Evolutionary conservation across 768 basidiomycete species (phyloP).

Genomic region (Stropharia rugosoannulata): DNA sequence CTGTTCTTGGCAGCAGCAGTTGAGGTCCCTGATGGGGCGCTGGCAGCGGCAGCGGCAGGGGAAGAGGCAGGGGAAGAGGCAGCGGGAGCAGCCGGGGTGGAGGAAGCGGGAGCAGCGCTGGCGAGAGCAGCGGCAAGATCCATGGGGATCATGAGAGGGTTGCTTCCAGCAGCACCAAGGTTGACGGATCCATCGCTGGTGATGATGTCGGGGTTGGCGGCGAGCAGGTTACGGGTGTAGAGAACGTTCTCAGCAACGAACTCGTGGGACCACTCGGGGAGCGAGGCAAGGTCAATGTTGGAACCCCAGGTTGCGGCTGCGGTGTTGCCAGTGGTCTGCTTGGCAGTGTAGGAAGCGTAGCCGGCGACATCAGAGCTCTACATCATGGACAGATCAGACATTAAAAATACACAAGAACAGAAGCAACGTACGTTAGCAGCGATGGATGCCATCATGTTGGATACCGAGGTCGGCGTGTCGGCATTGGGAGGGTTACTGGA

Average conservation of each 20-base stretch:
- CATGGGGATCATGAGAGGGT: conserved; percentile 58
- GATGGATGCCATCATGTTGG: conserved; percentile 50
- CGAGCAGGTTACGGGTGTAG: conserved; percentile 46
- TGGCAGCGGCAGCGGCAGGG: conserved; percentile 25
- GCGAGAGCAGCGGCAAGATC: conserved; percentile 51
- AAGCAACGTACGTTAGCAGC: conserved; percentile 38
- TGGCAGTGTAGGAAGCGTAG: conserved; percentile 51
- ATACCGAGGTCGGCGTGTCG: conserved; percentile 45
- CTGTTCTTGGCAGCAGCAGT: conserved; percentile 27
- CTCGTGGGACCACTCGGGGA: conserved; percentile 56
- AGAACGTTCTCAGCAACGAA: conserved; percentile 57
- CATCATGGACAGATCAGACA: background rate
- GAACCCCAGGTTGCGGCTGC: conserved; percentile 58
- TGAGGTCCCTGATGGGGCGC: conserved; percentile 26
- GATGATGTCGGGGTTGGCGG: conserved; percentile 49
- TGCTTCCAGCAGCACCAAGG: conserved; percentile 38
- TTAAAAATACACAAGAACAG: background rate
- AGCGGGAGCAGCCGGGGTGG: conserved; percentile 27
- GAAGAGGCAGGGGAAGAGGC: conserved; percentile 18
- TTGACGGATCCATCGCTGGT: conserved; percentile 50
- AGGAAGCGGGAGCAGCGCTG: conserved; percentile 27
- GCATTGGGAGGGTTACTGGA: conserved; percentile 57
- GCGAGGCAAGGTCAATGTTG: conserved; percentile 53
- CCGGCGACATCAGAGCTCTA: conserved; percentile 57
- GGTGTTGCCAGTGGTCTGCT: conserved; percentile 45